phyloP scores from a whole-genome alignment of 1,284 basidiomycete species.

The Cystobasidium pallidum region DNA sequence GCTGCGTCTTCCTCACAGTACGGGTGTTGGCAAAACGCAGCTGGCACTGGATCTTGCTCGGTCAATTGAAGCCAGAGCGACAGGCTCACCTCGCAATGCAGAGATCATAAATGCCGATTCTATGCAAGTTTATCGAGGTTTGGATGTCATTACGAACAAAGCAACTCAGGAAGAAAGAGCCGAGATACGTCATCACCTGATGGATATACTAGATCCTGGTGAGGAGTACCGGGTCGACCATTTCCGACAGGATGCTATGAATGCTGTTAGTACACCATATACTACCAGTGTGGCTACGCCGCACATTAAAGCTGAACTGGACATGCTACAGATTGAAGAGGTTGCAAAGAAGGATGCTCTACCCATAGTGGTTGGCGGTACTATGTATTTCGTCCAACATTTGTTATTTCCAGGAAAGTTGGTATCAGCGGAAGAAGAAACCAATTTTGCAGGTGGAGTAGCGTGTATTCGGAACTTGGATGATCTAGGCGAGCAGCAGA shows the following conservation, averaged over 20 bases:
- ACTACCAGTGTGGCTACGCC: not conserved
- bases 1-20: too few relatives aligned
- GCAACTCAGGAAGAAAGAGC: slow-evolving; percentile 73
- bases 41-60: slow-evolving; percentile 85
- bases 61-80: slow-evolving; percentile 45
- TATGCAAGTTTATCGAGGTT: slow-evolving; percentile 95
- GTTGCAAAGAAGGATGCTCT: slow-evolving; percentile 67
- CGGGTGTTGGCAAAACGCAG: slow-evolving; percentile 95
- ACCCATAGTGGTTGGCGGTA: slow-evolving; percentile 91
- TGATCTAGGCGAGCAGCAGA: slow-evolving; percentile 58
- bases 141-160: slow-evolving; percentile 96
- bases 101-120: slow-evolving; percentile 91
- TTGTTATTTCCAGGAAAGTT: slow-evolving; percentile 59
- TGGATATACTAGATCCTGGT: slow-evolving; percentile 82
- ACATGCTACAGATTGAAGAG: slow-evolving; percentile 66
- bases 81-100: slow-evolving; percentile 34
- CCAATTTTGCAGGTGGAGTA: slow-evolving; percentile 47
- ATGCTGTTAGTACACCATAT: not conserved
- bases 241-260: slow-evolving; percentile 56
- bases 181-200: slow-evolving; percentile 83
- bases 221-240: slow-evolving; percentile 71
- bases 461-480: slow-evolving; percentile 55
- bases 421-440: slow-evolving; percentile 51
- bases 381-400: slow-evolving; percentile 97
- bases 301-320: slow-evolving; percentile 63